These are phyloP conservation scores for Ceriops decandra DNA, from an alignment of 345 rosid genomes.

Conservation along the genomic window DNA sequence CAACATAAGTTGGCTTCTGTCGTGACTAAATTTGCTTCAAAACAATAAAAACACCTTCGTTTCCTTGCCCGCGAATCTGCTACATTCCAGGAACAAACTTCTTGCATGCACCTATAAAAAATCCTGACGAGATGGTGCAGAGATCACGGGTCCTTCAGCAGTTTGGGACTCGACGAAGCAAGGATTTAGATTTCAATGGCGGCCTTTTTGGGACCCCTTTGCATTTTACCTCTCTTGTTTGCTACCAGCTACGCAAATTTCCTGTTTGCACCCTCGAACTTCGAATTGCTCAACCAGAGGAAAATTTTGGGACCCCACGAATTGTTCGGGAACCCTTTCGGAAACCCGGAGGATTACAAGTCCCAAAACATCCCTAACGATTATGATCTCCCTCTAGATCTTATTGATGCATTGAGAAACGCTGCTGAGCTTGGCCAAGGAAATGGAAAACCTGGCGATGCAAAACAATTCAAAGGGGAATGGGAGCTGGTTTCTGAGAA, in stretches of 20 bases:
- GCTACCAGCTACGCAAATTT: background rate
- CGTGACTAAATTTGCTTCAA: no score
- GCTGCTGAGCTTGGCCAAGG: background rate
- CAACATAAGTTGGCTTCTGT: no score
- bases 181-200: background rate
- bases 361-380: background rate
- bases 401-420: no score
- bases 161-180: background rate
- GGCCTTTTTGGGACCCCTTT: background rate
- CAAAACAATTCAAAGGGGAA: background rate
- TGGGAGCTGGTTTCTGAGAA: conserved; percentile 26
- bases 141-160: no score
- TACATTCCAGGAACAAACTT: no score
- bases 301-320: conserved; percentile 16
- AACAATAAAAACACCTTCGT: no score
- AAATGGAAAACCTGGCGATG: background rate
- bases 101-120: background rate
- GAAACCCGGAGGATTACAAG: conserved; percentile 16
- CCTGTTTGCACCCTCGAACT: background rate
- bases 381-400: background rate
- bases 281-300: background rate
- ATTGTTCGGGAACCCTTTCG: conserved; percentile 21
- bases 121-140: background rate
- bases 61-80: no score
- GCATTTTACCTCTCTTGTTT: conserved; percentile 9